Evolutionary conservation across 306 rosid species (phyloP), one percentile per base, ranked within the genome.

Genomic region (Prunus fruticosa): DNA sequence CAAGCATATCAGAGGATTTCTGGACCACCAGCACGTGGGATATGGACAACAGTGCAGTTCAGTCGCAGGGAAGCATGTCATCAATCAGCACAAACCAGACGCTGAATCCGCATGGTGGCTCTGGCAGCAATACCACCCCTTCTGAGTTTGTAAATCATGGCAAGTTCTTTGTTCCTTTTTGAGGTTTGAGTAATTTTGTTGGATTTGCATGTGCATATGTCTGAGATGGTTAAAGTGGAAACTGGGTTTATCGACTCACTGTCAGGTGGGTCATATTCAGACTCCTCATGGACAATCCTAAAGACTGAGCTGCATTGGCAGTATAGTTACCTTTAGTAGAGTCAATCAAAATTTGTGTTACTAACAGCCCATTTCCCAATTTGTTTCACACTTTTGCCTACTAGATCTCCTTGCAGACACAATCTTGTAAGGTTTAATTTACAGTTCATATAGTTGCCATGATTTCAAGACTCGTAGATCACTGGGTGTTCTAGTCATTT

Each of bases 1-100:
- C 85, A 28, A 82, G 87, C 80, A 80, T 88, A 60, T 92, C 96
- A 10, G 96, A 89, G 83, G 93, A 84, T 79, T 90, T 90, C 79
- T 90, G 97, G 99, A 92, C 99, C 81, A 89, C 91, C 61, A 95
- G 97, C 83, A 87, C 96, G 60, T 83, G 84, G 82, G 97, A 94
- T 86, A 88, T 92, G 91, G 97, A 95, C 81, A 92, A 89, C 80
- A 90, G 99, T 80, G 96, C 96, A 2, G 89, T 87, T 69, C 97
- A 85, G 83, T 95, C 97, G 8, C 97, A 86, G 78, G 92, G 97
- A 71, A 95, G 99, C 79, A 89, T 90, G 52, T 94, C 96, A 50
- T 95, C 99, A 65, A 84, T 80, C 73, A 87, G 97, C 86, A 76
- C 89, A 76, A 86, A 90, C 77, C 97, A 88, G 82, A 80, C 85